These are phyloP conservation scores for Gardenia jasminoides DNA, from an alignment of 257 asterid species.

Conservation along the genomic window DNA sequence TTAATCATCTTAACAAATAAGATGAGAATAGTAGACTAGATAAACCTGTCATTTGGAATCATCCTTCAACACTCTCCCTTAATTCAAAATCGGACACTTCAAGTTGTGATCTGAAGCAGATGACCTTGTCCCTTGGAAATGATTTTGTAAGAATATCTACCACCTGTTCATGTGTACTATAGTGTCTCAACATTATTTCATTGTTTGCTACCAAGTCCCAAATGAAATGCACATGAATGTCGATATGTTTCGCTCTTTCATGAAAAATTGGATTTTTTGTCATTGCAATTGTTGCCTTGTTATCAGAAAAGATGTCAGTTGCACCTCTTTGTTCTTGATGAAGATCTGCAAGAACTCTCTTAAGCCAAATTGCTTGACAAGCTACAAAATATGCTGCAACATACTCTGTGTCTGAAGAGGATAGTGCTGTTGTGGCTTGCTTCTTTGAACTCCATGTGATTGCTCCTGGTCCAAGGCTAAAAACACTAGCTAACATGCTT, in stretches of 20 bases:
- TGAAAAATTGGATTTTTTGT: conserved; percentile 12
- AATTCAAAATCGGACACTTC: not conserved
- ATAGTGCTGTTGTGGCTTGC: not conserved
- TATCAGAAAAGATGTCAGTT: conserved; percentile 5
- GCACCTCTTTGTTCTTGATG: not conserved
- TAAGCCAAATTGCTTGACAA: conserved; percentile 2
- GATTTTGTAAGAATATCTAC: not conserved
- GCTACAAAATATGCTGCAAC: not conserved
- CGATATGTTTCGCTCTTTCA: conserved; percentile 7
- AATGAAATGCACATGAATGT: not conserved
- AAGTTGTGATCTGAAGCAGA: not conserved
- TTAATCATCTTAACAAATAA: no score
- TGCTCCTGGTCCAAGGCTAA: not conserved
- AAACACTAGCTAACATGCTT: not conserved
- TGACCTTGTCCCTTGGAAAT: not conserved
- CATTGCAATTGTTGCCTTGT: conserved; percentile 1
- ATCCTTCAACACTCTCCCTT: not conserved
- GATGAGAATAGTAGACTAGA: no score
- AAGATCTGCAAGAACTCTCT: not conserved
- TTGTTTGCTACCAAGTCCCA: not conserved
- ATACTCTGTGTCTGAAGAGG: conserved; percentile 1
- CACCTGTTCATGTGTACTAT: not conserved
- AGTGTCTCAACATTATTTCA: no score
- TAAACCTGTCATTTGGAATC: no score
- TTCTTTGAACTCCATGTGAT: not conserved